Evolutionary conservation across 371 early-diverging fungal genomes (phyloP).

Genomic region (Lichtheimia ramosa): DNA sequence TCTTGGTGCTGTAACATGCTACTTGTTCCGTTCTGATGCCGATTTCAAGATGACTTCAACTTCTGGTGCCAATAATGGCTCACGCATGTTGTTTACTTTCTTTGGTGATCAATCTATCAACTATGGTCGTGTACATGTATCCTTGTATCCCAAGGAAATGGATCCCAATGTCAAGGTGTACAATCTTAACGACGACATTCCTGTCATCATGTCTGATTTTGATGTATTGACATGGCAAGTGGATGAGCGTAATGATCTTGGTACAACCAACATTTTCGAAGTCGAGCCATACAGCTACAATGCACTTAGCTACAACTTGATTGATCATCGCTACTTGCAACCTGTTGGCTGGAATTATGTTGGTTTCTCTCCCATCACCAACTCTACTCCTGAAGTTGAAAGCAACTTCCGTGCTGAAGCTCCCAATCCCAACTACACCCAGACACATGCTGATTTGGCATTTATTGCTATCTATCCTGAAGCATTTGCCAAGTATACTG

Average conservation of each 20-base stretch:
- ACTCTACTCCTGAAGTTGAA: slow-evolving; percentile 44
- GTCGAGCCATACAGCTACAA: slow-evolving; percentile 43
- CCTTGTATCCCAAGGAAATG: slow-evolving; percentile 45
- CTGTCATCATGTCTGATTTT: slow-evolving; percentile 25
- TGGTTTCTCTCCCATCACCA: slow-evolving; percentile 46
- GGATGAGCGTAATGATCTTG: slow-evolving; percentile 42
- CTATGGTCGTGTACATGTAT: slow-evolving; percentile 44
- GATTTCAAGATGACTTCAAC: slow-evolving; percentile 38
- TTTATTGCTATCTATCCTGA: slow-evolving; percentile 34
- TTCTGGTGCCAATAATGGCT: slow-evolving; percentile 46
- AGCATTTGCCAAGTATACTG: slow-evolving; percentile 21
- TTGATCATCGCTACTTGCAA: slow-evolving; percentile 45
- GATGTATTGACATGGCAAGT: slow-evolving; percentile 40
- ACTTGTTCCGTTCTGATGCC: slow-evolving; percentile 33
- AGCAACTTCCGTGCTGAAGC: slow-evolving; percentile 42
- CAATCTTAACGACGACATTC: slow-evolving; percentile 24
- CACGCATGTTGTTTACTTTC: slow-evolving; percentile 40
- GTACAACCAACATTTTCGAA: slow-evolving; percentile 36
- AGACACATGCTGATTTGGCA: slow-evolving; percentile 33
- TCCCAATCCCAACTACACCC: slow-evolving; percentile 37
- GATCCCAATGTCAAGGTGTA: slow-evolving; percentile 45
- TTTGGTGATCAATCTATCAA: slow-evolving; percentile 37
- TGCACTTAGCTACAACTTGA: slow-evolving; percentile 37
- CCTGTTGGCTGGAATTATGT: slow-evolving; percentile 54
- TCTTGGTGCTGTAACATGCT: slow-evolving; percentile 43